Base-by-base conservation (phyloP, 2,329 filamentous ascomycete genomes). In the Allantophomopsis cytisporea region DNA sequence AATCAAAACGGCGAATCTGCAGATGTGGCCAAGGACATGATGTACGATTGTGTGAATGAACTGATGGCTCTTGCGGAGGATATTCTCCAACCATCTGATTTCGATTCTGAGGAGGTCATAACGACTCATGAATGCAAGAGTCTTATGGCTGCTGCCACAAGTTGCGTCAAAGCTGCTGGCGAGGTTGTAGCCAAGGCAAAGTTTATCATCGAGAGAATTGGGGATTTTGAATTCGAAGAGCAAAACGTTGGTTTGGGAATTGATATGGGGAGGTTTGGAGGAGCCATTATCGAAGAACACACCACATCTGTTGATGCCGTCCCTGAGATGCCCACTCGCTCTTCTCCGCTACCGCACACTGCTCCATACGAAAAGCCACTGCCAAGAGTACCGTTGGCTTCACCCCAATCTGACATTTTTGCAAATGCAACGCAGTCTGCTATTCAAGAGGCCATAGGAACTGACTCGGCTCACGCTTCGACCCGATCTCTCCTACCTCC, bases 151-250 rank as follows among this genome's bases (percentile, higher is more conserved):
- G 84, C 86, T 15, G 87, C 87, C 7, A 94, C 87, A 6, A 78
- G 76, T 43, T 95, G 88, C 54, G 88, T 98, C 18, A 80, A 86
- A 49, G 83, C 85, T 16, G 87, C 88, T 35, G 89, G 89, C 32
- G 87, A 94, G 50, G 95, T 89, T 58, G 83, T 94, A 15, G 80
- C 83, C 6, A 89, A 88, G 60, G 82, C 88, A 10, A 86, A 86
- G 51, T 71, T 76, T 55, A 77, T 93, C 35, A 81, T 98, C 42
- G 87, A 94, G 60, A 73, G 82, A 44, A 86, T 91, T 46, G 87
- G 88, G 15, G 88, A 94, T 57, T 94, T 94, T 47, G 87, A 94
- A 57, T 76, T 88, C 48, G 76, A 82, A 47, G 54, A 63, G 31
- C 62, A 61, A 14, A 59, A 54, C 45, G 60, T 53, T 31, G 58